Percentiles rank a stretch among this genome's conserved stretches.
Conservation (phyloP, 129 eudicot genomes). For the Gnaphalium uliginosum region DNA sequence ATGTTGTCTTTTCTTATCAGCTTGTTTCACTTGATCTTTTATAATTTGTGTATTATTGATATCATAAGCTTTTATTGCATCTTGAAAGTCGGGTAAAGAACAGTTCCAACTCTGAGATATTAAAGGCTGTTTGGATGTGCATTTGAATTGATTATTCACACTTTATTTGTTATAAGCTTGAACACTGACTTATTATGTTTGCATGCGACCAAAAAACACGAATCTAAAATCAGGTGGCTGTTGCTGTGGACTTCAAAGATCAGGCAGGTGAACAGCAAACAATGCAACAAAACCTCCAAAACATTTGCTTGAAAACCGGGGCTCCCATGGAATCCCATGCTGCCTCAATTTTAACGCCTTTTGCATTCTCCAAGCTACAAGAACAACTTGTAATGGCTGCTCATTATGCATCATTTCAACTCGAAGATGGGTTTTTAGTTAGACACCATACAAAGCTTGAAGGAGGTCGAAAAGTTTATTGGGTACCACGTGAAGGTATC, state of each 20-base stretch:
- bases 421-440: constrained; percentile 83
- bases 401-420: constrained; percentile 92
- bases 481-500: constrained; percentile 85
- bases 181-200: not conserved
- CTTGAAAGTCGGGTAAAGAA: constrained; percentile 8
- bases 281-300: constrained; percentile 97
- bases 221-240: constrained; percentile 66
- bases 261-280: constrained; percentile 98
- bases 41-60: not conserved
- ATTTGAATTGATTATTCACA: not conserved
- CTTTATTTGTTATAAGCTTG: not conserved
- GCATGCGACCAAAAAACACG: constrained; percentile 9
- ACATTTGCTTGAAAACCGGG: constrained; percentile 90
- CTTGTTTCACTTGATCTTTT: constrained; percentile 11
- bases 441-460: constrained; percentile 89
- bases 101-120: not conserved
- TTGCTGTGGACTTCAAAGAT: constrained; percentile 88
- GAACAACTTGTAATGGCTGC: constrained; percentile 97
- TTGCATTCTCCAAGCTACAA: constrained; percentile 92
- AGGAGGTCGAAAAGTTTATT: constrained; percentile 90
- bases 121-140: not conserved
- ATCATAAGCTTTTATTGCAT: constrained; percentile 9
- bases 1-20: constrained; percentile 35
- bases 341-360: constrained; percentile 82
- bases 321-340: constrained; percentile 99